phyloP scores from a whole-genome alignment of 73 alveolate genomes.

The Stentor roeselii region DNA sequence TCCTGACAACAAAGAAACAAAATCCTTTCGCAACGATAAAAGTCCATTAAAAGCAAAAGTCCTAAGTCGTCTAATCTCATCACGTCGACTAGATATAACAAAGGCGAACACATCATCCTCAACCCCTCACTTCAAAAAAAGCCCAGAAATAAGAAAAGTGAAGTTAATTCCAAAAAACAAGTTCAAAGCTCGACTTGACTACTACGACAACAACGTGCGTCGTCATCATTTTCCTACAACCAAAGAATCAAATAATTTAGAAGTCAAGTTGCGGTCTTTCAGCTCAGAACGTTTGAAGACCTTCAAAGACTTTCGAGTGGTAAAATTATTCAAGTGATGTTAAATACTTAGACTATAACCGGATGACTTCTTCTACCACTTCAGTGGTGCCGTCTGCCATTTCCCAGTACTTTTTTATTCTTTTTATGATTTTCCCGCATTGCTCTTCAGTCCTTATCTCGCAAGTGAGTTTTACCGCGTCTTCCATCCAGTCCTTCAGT shows the following conservation, averaged over 20 bases:
- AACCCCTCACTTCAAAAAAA: too few species aligned
- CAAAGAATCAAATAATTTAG: neutral
- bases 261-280: neutral
- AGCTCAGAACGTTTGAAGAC: neutral
- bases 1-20: too few species aligned
- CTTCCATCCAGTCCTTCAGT: constrained; percentile 14
- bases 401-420: constrained; percentile 41
- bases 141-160: too few species aligned
- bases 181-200: neutral
- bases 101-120: too few species aligned
- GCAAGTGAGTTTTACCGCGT: constrained; percentile 20
- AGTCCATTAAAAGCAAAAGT: too few species aligned
- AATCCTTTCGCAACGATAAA: too few species aligned
- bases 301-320: neutral
- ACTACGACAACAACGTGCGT: neutral
- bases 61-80: too few species aligned
- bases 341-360: too few species aligned
- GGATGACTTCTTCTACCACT: constrained; percentile 88
- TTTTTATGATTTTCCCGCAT: neutral
- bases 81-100: too few species aligned
- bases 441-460: neutral
- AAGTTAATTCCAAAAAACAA: neutral
- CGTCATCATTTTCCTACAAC: neutral
- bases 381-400: constrained; percentile 81
- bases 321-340: too few species aligned